Evolutionary conservation across 495 filamentous ascomycete species (phyloP).

Genomic region (Xylaria longipes): DNA sequence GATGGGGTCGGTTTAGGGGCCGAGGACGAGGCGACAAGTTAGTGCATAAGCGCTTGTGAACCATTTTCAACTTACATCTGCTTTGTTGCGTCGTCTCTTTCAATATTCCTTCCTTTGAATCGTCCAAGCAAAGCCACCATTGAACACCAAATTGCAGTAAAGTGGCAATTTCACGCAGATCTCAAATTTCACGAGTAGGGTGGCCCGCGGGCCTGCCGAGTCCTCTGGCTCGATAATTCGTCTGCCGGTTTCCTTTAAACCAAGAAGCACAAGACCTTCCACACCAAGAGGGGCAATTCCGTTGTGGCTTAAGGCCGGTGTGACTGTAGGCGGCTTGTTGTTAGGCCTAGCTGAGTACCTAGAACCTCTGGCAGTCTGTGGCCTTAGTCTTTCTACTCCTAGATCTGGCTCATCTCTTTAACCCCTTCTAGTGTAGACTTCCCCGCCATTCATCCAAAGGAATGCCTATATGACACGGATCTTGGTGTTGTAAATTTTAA

Average conservation of each 20-base stretch:
- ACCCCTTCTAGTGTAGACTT: not conserved
- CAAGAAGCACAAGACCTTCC: not conserved
- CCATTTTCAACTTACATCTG: constrained; percentile 1
- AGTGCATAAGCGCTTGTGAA: not conserved
- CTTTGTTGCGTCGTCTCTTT: constrained; percentile 24
- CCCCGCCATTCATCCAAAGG: not conserved
- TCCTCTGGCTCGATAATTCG: not conserved
- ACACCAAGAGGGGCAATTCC: not conserved
- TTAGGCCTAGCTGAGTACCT: not conserved
- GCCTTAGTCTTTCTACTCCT: not conserved
- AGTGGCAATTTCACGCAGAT: not conserved
- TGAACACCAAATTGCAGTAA: not conserved
- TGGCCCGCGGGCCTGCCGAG: not conserved
- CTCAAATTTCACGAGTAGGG: not conserved
- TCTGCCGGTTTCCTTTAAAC: too few relatives aligned
- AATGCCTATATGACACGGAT: too few relatives aligned
- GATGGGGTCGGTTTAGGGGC: not conserved
- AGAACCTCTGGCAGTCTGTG: not conserved
- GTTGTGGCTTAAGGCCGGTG: not conserved
- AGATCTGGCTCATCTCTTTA: not conserved
- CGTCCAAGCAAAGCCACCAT: constrained; percentile 6
- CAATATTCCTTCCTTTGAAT: constrained; percentile 3
- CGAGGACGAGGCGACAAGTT: not conserved
- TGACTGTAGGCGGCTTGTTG: not conserved
- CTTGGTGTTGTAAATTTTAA: not conserved